These are phyloP conservation scores for Penicillium sp. DNA, from an alignment of 2,329 filamentous ascomycete genomes.

Conservation along the genomic window DNA sequence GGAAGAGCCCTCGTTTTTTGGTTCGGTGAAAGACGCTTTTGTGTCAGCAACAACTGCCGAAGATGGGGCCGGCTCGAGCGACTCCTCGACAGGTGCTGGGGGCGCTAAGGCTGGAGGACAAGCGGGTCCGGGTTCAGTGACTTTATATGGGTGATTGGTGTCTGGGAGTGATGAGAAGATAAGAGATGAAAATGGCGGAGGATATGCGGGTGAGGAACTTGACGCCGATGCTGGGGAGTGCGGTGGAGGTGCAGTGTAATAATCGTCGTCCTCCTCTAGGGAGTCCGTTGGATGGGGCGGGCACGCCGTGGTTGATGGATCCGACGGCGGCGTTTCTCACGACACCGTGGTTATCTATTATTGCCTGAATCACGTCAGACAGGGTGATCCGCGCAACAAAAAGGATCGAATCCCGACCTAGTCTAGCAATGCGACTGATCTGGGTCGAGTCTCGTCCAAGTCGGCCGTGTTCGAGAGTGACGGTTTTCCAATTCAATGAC, in stretches of 20 bases:
- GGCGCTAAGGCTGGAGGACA: conserved; percentile 53
- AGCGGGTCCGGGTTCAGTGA: conserved; percentile 51
- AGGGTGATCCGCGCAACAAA: neutral
- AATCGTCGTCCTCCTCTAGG: conserved; percentile 43
- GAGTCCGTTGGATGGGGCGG: conserved; percentile 38
- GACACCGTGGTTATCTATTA: conserved; percentile 34
- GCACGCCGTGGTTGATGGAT: conserved; percentile 48
- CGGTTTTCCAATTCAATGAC: neutral
- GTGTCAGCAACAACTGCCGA: conserved; percentile 67
- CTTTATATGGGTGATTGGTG: conserved; percentile 40
- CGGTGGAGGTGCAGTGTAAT: conserved; percentile 41
- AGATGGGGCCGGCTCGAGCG: conserved; percentile 44
- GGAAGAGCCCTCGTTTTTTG: conserved; percentile 68
- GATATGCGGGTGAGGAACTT: conserved; percentile 54
- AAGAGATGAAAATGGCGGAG: conserved; percentile 65
- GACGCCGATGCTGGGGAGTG: conserved; percentile 48
- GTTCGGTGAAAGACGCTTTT: conserved; percentile 81
- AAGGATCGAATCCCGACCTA: neutral
- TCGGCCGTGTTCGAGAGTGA: neutral
- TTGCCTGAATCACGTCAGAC: conserved; percentile 6
- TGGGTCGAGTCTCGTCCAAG: neutral
- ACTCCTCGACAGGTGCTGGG: conserved; percentile 52
- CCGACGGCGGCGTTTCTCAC: conserved; percentile 19
- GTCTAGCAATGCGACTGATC: conserved; percentile 3
- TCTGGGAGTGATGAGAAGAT: conserved; percentile 53